Conservation (phyloP, 2,329 filamentous ascomycete species). For the Trichoderma sp. region DNA sequence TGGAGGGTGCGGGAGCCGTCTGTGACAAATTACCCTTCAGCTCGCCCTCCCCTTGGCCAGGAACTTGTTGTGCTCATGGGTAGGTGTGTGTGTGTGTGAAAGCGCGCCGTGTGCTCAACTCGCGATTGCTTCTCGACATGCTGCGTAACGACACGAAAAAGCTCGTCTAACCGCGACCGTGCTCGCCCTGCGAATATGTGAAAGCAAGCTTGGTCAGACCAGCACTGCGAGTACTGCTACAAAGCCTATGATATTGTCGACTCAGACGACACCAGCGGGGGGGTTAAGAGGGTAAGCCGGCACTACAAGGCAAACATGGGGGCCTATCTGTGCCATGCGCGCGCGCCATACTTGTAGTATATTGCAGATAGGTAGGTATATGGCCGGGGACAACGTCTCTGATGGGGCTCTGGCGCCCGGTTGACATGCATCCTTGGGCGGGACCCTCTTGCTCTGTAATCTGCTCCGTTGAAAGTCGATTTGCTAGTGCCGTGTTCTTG, state of each 20-base stretch:
- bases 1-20: neutral
- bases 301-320: neutral
- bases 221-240: neutral
- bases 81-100: neutral
- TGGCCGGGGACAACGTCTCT: neutral
- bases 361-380: neutral
- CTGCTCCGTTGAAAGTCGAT: neutral
- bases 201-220: neutral
- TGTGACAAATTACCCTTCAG: neutral
- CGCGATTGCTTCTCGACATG: neutral
- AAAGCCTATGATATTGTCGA: neutral
- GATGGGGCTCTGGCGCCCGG: neutral
- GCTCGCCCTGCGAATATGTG: slow-evolving; percentile 2
- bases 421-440: neutral
- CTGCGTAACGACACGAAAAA: neutral
- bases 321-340: neutral
- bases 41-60: neutral
- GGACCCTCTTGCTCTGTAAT: neutral
- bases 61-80: neutral
- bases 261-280: neutral
- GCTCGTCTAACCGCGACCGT: neutral
- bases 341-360: slow-evolving; percentile 3
- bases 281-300: neutral
- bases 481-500: neutral
- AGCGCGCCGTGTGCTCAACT: neutral